Evolutionary conservation across 371 early-diverging fungal genomes (phyloP), one percentile per base, ranked within the genome.

Genomic region (Cokeromyces recurvatus): DNA sequence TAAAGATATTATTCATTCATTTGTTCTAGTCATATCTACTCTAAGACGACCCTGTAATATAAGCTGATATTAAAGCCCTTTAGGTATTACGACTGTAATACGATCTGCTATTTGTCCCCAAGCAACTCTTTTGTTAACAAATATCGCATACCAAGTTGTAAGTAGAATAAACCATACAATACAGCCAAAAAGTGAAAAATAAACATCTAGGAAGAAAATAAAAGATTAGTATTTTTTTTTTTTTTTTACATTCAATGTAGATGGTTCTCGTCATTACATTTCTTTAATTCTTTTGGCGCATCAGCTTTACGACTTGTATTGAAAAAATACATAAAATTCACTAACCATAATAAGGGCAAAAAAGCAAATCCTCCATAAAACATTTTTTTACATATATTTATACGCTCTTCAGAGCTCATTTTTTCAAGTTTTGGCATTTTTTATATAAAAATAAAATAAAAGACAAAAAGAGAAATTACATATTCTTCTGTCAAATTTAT

Each of bases 311-410:
- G 61, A 37, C 38, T 61, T 3, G 69, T 60, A 7, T 66, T 71
- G 55, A 69, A 78, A 38, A 79, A 55, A 43, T 79, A 79, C n/a
- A 78, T 48, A 47, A 78, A 60, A 43, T 82, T 82, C 37, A 78
- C 70, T 14, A 82, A 57, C 82, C 82, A 82, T 16, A 82, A 62
- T 19, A 82, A 60, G 2, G 82, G 82, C 2, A 82, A 52, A 37
- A 82, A 74, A 22, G 72, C 68, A 55, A 79, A 73, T 0, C 82
- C 82, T 0, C 77, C 79, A 48, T 66, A 77, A 52, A 82, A 82
- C 61, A 82, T 71, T 43, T 75, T 78, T 44, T 67, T 79, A 46
- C 73, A 68, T 17, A 78, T 66, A 20, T 54, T 53, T n/a, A 81
- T 56, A 37, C 71, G 69, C 40, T 81, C 78, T n/a, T 77, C 71